Base-by-base conservation (phyloP, 2,329 filamentous ascomycete genomes). In the Calonectria honghensis region DNA sequence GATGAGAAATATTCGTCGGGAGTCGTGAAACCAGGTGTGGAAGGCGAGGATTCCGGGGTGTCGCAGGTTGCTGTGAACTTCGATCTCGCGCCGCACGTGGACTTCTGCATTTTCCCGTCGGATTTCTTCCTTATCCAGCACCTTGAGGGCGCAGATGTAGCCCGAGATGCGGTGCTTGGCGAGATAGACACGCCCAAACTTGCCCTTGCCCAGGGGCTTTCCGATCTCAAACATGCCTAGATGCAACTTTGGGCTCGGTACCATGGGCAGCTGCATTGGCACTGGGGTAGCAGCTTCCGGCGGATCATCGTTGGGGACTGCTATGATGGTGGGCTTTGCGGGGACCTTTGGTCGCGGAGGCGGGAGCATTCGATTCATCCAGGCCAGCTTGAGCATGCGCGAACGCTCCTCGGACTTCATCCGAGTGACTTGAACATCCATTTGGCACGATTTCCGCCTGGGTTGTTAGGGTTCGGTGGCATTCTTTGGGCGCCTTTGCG, bases 201-300 rank as follows among this genome's bases (percentile, higher is more conserved):
- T 94, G 73, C 93, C 93, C 82, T 94, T 94, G 31, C 93, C 93
- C 0, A 95, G 86, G 1, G 93, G 92, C 77, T 93, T 93, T 51
- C 93, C 93, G 72, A 95, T 94, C 79, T 95, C 93, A 82, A 95
- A 95, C 92, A 94, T 94, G 80, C 93, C 92, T 1, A 77, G 67
- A 31, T 77, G 76, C 9, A 77, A 54, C 5, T 59, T 37, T 11
- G 54, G 54, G 35, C 54, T 39, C 10, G 54, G 31, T 16, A 7
- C 6, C 31, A 14, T 24, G 54, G 54, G 54, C 31, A 59, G 32
- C 20, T 59, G 20, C 20, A 39, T 61, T 24, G 11, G 24, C 0
- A 61, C n/a, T 16, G 6, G 32, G n/a, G 32, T 11, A 16, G 57
- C 6, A 18, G 20, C n/a, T 24, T 39, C 37, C 2, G 32, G 13